Percentiles rank a stretch among this genome's conserved stretches.
These are phyloP conservation scores for Solanum ossicruentum DNA, from an alignment of 257 asterid genomes.

Conservation along the genomic window DNA sequence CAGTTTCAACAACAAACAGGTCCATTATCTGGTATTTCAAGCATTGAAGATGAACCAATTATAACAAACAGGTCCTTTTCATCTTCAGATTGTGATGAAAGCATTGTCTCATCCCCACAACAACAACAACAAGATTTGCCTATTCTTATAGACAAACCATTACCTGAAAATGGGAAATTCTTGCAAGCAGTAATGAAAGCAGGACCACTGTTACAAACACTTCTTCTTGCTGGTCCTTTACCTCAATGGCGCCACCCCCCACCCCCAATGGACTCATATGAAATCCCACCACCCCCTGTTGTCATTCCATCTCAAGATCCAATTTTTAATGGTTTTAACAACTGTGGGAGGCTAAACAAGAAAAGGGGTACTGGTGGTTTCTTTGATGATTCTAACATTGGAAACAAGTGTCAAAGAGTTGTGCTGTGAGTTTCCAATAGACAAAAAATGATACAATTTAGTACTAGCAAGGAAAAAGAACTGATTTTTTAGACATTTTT, in stretches of 20 bases:
- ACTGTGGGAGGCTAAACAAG: slow-evolving; percentile 35
- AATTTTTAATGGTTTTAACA: background rate
- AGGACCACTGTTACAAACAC: slow-evolving; percentile 86
- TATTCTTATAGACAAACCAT: slow-evolving; percentile 19
- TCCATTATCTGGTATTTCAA: slow-evolving; percentile 40
- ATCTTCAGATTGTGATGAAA: slow-evolving; percentile 73
- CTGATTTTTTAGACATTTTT: slow-evolving; percentile 3
- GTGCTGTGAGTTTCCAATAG: slow-evolving; percentile 24
- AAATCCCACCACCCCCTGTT: slow-evolving; percentile 83
- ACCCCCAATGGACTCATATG: slow-evolving; percentile 61
- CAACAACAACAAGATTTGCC: slow-evolving; percentile 14
- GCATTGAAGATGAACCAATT: slow-evolving; percentile 53
- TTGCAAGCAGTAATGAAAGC: slow-evolving; percentile 83
- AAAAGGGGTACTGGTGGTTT: slow-evolving; percentile 26
- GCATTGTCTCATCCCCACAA: slow-evolving; percentile 60
- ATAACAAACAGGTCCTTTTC: slow-evolving; percentile 3
- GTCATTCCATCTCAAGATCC: slow-evolving; percentile 23
- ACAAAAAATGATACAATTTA: background rate
- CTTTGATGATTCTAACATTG: slow-evolving; percentile 27
- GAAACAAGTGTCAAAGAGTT: slow-evolving; percentile 42
- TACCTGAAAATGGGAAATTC: slow-evolving; percentile 78
- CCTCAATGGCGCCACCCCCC: slow-evolving; percentile 99
- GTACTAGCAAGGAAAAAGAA: background rate
- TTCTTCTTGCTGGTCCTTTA: slow-evolving; percentile 77
- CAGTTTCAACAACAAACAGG: slow-evolving; percentile 12